Conservation (phyloP, 2,329 filamentous ascomycete species). For the Aspergillus novofumigatus region DNA sequence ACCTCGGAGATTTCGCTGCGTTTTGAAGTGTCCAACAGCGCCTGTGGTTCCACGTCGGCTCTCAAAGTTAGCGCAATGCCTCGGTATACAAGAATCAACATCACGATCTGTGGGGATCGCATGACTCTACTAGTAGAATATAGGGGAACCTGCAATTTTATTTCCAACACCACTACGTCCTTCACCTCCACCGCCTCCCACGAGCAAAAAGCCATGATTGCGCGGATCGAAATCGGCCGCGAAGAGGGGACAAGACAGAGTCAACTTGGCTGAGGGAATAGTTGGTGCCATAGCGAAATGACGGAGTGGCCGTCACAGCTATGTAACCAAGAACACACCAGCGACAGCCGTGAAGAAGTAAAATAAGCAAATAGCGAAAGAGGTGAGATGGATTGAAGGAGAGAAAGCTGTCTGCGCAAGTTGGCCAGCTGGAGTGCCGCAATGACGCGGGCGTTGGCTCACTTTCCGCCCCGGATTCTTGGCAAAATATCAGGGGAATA, state of each 20-base stretch:
- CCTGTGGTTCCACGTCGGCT: constrained; percentile 42
- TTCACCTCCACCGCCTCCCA: constrained; percentile 83
- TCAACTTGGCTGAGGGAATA: constrained; percentile 53
- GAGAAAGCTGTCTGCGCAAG: background rate
- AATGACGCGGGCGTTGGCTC: constrained; percentile 3
- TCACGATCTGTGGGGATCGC: background rate
- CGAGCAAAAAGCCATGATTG: constrained; percentile 69
- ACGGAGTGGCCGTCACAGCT: constrained; percentile 1
- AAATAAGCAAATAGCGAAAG: background rate
- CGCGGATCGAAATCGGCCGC: constrained; percentile 82
- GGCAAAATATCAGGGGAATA: constrained; percentile 10
- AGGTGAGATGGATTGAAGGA: constrained; percentile 1
- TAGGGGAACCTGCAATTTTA: constrained; percentile 64
- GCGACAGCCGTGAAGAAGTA: constrained; percentile 4
- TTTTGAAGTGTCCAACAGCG: constrained; percentile 65
- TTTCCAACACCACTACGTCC: constrained; percentile 78
- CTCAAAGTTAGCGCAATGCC: constrained; percentile 1
- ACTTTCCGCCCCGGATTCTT: constrained; percentile 25
- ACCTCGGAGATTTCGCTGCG: constrained; percentile 60
- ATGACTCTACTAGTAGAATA: background rate
- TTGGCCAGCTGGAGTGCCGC: background rate
- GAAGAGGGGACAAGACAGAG: constrained; percentile 79
- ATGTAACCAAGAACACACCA: background rate
- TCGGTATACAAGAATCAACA: background rate
- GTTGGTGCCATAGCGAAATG: constrained; percentile 34